These are phyloP conservation scores for Suillus fuscotomentosus DNA, from an alignment of 768 basidiomycete species.

Conservation along the genomic window DNA sequence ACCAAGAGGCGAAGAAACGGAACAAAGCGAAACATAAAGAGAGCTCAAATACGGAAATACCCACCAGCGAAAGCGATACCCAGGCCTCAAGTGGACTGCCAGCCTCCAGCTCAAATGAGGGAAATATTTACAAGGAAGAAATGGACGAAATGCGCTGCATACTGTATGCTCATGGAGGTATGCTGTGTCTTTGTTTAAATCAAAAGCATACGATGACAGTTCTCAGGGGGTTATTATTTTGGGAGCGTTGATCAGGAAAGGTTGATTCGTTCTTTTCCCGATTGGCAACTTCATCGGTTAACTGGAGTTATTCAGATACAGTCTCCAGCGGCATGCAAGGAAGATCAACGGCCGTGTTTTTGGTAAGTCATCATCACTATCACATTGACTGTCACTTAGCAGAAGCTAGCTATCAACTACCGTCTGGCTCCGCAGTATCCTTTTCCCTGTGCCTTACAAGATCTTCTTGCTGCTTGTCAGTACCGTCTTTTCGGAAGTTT, in stretches of 20 bases:
- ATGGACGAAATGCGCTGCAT: constrained; percentile 88
- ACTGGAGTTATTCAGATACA: constrained; percentile 45
- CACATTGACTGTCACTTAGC: constrained; percentile 12
- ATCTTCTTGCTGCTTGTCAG: constrained; percentile 84
- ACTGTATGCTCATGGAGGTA: constrained; percentile 78
- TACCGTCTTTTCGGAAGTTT: neutral
- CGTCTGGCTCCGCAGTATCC: constrained; percentile 96
- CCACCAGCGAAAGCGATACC: neutral
- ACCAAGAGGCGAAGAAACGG: constrained; percentile 62
- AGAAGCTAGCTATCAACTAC: constrained; percentile 65
- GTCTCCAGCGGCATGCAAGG: constrained; percentile 81
- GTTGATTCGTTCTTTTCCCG: constrained; percentile 25
- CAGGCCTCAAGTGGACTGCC: constrained; percentile 12
- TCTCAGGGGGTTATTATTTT: constrained; percentile 77
- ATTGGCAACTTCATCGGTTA: constrained; percentile 3
- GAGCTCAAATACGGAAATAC: neutral
- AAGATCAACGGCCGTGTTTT: constrained; percentile 93
- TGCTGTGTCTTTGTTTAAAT: constrained; percentile 12
- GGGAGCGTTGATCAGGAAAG: constrained; percentile 79
- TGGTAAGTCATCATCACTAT: constrained; percentile 37
- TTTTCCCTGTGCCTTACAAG: constrained; percentile 91
- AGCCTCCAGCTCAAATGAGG: constrained; percentile 27
- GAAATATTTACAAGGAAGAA: constrained; percentile 55
- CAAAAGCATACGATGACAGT: constrained; percentile 10
- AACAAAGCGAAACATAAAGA: constrained; percentile 44